Base-by-base conservation (phyloP, 345 rosid species). In the Ailanthus altissimus region DNA sequence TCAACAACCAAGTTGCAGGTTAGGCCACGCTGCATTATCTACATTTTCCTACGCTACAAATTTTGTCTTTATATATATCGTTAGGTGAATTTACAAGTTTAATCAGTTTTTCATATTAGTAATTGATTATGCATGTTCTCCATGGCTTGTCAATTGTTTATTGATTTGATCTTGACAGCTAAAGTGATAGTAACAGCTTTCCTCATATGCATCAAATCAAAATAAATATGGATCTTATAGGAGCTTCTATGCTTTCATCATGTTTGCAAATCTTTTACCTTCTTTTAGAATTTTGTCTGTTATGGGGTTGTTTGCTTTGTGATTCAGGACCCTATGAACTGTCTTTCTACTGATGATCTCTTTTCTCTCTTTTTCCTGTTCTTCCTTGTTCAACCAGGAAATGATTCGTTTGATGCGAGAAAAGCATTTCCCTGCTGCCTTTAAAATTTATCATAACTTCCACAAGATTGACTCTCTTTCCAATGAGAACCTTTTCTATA, bases 391-490 rank as follows among this genome's bases (percentile, higher is more conserved):
- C 65, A 73, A 67, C 63, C 89, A 95, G 99, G 99, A 95, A 90
- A 89, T 92, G 97, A 71, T 95, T 51, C 92, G 91, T 83, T 77
- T 95, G 84, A 88, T 95, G 87, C 89, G 84, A 87, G 94, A 92
- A 49, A 93, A 84, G 74, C 96, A 89, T 80, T 88, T 84, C 65
- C 97, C 96, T 66, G 90, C 83, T 73, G 92, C 98, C 57, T 91
- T 95, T 81, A 95, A 93, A 82, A 90, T 96, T 83, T 93, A 93
- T 80, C 94, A 90, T 79, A 93, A 95, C 86, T 89, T 88, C 86
- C 97, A 92, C 72, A 89, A 86, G 80, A 78, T 88, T 68, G 84
- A 84, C 36, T 87, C 90, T 49, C 51, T 84, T 47, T 90, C 99
- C 26, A 83, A 79, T 76, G 94, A 91, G 77, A 91, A 87, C 79